Base-by-base conservation (phyloP, 2,329 filamentous ascomycete genomes). In the Simplicillium aogashimaense region DNA sequence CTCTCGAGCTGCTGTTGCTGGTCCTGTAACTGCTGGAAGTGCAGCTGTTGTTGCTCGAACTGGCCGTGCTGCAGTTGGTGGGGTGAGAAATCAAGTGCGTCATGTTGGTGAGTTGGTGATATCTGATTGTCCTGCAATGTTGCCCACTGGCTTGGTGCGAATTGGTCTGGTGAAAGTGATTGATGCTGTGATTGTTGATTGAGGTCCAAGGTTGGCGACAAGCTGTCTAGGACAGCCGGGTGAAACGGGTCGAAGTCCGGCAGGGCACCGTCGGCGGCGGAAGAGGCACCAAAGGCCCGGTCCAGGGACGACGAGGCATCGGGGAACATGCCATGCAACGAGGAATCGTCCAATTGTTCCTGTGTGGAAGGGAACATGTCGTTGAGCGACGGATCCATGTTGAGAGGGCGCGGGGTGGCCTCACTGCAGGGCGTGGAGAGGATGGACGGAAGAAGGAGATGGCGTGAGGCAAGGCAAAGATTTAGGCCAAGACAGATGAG, bases 381-480 rank as follows among this genome's bases (percentile, higher is more conserved):
- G 30, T 54, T 47, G 4, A 53, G 42, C 1, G 49, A 50, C 15
- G 53, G 35, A 7, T 53, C 51, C 45, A 51, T 49, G 14, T n/a
- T 37, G 20, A 25, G 20, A 25, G 20, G 20, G 20, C 20, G 20
- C 20, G 20, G 20, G 20, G 20, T 25, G 5, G 20, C 9, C 20
- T 25, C 20, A 25, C 20, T 25, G 20, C 20, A 25, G 20, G 20
- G 20, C 20, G 20, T 9, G 5, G 20, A 25, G 9, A 25, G 20
- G 20, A 25, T 25, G 20, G 20, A 25, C 20, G 20, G 20, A 25
- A 25, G 20, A 25, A 25, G 5, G 20, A 25, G 20, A 25, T n/a
- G n/a, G n/a, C n/a, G 9, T 9, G 20, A 25, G 9, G 20, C 20
- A 9, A 25, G 20, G 20, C 20, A 9, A 25, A 25, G 20, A 9